These are phyloP conservation scores for Yamadazyma akitaensis DNA, from an alignment of 805 yeast genomes.

Conservation along the genomic window DNA sequence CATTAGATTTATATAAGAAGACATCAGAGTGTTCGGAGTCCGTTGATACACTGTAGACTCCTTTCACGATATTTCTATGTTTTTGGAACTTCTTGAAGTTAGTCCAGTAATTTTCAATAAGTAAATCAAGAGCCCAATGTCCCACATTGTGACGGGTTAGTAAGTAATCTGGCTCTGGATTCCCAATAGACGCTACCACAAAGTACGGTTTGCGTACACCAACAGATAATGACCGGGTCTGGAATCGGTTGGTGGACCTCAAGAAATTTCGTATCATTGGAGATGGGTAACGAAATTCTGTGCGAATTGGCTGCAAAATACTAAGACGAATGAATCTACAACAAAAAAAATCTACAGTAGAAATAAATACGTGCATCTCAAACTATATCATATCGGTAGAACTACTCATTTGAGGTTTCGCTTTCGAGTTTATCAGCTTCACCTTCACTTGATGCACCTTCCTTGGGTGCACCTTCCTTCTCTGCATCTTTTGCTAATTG, in stretches of 20 bases:
- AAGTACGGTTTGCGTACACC: not conserved
- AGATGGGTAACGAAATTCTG: not conserved
- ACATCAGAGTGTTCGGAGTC: slow-evolving; percentile 24
- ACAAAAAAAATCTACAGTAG: not conserved
- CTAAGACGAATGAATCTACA: not conserved
- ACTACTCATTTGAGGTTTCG: too few species aligned
- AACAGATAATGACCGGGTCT: not conserved
- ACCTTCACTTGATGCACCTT: not conserved
- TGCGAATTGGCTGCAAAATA: not conserved
- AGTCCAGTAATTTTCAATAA: slow-evolving; percentile 23
- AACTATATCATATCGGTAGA: not conserved
- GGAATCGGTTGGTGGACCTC: not conserved
- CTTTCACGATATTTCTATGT: slow-evolving; percentile 20
- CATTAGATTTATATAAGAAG: slow-evolving; percentile 46
- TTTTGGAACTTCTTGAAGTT: slow-evolving; percentile 16
- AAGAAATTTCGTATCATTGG: not conserved
- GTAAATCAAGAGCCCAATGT: slow-evolving; percentile 46
- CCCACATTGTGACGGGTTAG: slow-evolving; percentile 81
- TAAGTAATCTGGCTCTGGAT: slow-evolving; percentile 62
- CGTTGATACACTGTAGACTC: slow-evolving; percentile 20
- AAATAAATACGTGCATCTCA: not conserved
- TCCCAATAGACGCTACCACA: slow-evolving; percentile 62
- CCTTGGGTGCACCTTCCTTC: not conserved
- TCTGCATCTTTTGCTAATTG: slow-evolving; percentile 18
- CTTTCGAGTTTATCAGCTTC: too few species aligned